Conservation (phyloP, 805 yeast species). For the Starmerella sp. region DNA sequence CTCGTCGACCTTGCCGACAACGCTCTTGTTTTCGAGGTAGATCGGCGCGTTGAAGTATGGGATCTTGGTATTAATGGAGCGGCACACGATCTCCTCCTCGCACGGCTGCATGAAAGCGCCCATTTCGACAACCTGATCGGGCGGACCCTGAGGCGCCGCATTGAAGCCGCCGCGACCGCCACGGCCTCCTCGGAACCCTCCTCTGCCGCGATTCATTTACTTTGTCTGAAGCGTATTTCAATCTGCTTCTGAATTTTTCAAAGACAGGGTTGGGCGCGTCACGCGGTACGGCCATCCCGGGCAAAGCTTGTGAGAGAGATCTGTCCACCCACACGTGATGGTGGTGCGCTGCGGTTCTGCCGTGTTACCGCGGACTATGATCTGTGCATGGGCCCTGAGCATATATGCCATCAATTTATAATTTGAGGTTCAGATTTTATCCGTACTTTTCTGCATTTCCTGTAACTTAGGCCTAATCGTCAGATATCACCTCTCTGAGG, state of each 20-base stretch:
- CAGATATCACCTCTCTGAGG: no score
- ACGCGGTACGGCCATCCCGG: background rate
- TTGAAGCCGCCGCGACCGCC: conserved; percentile 62
- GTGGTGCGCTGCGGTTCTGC: no score
- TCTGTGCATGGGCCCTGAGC: no score
- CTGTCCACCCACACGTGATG: no score
- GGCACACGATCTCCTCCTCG: conserved; percentile 95
- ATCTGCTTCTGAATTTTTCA: conserved; percentile 1
- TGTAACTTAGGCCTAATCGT: no score
- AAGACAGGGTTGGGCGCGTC: background rate
- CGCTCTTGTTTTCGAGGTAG: conserved; percentile 88
- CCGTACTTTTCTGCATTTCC: no score
- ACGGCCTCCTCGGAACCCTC: conserved; percentile 47
- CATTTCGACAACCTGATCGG: conserved; percentile 91
- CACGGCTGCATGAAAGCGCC: conserved; percentile 85
- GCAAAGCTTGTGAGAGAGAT: no score
- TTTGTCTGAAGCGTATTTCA: background rate
- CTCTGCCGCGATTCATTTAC: conserved; percentile 54
- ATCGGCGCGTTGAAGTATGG: conserved; percentile 99
- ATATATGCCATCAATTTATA: no score
- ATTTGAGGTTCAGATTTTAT: no score
- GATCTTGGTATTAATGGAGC: conserved; percentile 82
- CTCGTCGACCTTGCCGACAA: conserved; percentile 95
- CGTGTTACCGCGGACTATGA: no score
- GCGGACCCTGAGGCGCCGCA: conserved; percentile 88